Percentiles rank a stretch among this genome's conserved stretches.
phyloP scores from a whole-genome alignment of 108 stramenopile species.

The Stephanodiscus triporus region DNA sequence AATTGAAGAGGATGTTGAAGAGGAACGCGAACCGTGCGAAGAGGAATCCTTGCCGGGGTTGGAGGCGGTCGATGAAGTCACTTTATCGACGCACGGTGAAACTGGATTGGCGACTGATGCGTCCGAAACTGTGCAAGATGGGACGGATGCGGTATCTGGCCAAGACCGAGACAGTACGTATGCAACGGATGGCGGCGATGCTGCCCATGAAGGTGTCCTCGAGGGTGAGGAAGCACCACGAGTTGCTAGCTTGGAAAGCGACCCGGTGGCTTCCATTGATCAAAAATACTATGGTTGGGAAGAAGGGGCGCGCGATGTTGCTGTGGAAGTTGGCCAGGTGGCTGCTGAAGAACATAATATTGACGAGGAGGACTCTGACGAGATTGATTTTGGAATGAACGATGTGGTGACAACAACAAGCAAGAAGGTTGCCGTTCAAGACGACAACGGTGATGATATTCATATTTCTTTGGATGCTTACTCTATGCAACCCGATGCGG shows the following conservation, averaged over 20 bases:
- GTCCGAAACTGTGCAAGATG: background rate
- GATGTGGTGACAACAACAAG: background rate
- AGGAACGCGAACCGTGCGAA: background rate
- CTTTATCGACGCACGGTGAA: background rate
- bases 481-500: slow-evolving; percentile 32
- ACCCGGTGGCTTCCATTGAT: too few relatives aligned
- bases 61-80: background rate
- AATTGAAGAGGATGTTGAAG: background rate
- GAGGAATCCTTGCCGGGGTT: background rate
- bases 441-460: background rate
- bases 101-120: background rate
- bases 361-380: background rate
- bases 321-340: background rate
- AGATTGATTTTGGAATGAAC: background rate
- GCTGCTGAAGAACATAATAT: background rate
- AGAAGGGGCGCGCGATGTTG: background rate
- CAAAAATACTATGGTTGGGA: too few relatives aligned
- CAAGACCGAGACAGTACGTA: background rate
- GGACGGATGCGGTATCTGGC: background rate
- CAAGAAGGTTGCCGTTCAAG: background rate
- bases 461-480: slow-evolving; percentile 5
- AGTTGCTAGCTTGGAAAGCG: background rate
- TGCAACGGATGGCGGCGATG: background rate
- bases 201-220: background rate
- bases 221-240: background rate